Conservation (phyloP, 75 land plant genomes). For the Adiantum capillusveneris region DNA sequence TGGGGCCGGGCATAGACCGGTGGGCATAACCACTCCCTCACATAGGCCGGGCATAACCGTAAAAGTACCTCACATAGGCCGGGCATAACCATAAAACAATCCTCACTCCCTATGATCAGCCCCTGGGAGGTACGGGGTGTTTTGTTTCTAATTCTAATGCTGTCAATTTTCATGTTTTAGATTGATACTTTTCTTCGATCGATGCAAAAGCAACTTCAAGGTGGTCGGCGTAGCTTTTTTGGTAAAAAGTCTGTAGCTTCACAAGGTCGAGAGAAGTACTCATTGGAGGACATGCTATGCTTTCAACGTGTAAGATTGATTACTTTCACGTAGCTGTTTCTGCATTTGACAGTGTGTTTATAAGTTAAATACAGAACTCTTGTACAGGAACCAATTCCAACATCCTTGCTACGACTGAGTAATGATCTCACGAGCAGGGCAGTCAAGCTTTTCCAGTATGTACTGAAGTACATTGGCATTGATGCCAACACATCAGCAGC, state of each 20-base stretch:
- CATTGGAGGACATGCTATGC: constrained; percentile 89
- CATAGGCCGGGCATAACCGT: too few species aligned
- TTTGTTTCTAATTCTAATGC: too few species aligned
- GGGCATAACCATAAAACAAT: too few species aligned
- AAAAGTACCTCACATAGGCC: too few species aligned
- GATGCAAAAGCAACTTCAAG: constrained; percentile 85
- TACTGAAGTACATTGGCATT: constrained; percentile 90
- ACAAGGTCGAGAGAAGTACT: constrained; percentile 77
- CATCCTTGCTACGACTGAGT: constrained; percentile 79
- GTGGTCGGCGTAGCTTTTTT: constrained; percentile 86
- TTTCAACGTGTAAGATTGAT: constrained; percentile 66
- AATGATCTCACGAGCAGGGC: constrained; percentile 74
- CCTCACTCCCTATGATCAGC: too few species aligned
- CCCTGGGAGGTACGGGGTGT: too few species aligned
- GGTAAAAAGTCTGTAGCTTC: constrained; percentile 67
- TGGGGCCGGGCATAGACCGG: too few species aligned
- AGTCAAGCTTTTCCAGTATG: constrained; percentile 67
- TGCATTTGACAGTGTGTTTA: background rate
- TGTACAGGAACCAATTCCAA: constrained; percentile 86
- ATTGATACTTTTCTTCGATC: constrained; percentile 76
- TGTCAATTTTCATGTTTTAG: too few species aligned
- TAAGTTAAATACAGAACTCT: background rate
- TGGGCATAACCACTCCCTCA: too few species aligned
- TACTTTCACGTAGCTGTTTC: background rate
- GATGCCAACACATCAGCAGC: constrained; percentile 47